A percentile compares a stretch with the other conserved stretches of the same genome.
phyloP scores from a whole-genome alignment of 768 basidiomycete genomes.

The Termitomyces sp. region DNA sequence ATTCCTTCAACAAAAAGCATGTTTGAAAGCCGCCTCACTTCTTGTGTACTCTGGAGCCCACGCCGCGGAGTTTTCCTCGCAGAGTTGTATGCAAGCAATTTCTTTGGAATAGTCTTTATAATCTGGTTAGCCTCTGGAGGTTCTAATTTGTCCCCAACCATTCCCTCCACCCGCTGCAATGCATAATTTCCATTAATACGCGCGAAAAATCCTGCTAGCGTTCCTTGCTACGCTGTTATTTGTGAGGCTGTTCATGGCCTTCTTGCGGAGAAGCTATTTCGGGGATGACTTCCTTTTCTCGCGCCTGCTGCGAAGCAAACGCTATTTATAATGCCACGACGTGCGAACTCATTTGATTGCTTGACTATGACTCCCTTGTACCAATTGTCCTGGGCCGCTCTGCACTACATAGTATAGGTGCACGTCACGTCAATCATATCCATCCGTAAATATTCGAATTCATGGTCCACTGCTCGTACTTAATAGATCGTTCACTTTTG shows the following conservation, averaged over 20 bases:
- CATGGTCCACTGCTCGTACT: slow-evolving; percentile 11
- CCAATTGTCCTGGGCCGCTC: slow-evolving; percentile 17
- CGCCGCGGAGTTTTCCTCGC: slow-evolving; percentile 1
- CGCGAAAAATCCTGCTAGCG: neutral
- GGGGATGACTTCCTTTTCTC: slow-evolving; percentile 24
- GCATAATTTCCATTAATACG: neutral
- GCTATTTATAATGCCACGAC: slow-evolving; percentile 16
- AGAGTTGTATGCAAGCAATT: neutral
- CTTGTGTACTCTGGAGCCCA: neutral
- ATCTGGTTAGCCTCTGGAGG: neutral
- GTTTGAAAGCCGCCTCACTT: slow-evolving; percentile 2
- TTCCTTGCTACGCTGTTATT: neutral
- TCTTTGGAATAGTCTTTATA: neutral
- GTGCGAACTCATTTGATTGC: slow-evolving; percentile 15
- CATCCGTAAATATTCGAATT: slow-evolving; percentile 10
- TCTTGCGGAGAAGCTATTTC: slow-evolving; percentile 17
- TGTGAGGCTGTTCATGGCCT: slow-evolving; percentile 3
- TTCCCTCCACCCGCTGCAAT: neutral
- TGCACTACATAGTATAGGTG: slow-evolving; percentile 24
- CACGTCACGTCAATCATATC: slow-evolving; percentile 35
- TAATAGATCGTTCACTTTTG: neutral
- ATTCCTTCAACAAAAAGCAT: slow-evolving; percentile 6
- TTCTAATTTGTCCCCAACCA: neutral
- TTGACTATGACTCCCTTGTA: slow-evolving; percentile 11
- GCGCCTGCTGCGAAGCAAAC: slow-evolving; percentile 19